Conservation (phyloP, 2,329 filamentous ascomycete genomes). For the Tothia fuscella region DNA sequence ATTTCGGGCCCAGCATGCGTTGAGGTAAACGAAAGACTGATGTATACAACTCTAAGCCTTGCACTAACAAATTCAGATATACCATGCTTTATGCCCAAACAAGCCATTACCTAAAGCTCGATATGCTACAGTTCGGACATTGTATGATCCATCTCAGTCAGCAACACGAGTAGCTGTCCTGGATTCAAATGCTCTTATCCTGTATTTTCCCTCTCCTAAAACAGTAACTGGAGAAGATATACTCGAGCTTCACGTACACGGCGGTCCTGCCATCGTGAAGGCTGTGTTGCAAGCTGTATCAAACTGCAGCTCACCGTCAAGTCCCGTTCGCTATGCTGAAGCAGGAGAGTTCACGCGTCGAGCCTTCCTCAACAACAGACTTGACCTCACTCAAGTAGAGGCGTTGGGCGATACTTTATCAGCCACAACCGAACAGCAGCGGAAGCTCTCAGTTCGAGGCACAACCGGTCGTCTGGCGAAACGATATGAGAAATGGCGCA, state of each 20-base stretch:
- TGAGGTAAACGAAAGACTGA: conserved; percentile 39
- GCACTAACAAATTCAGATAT: conserved; percentile 40
- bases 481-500: conserved; percentile 75
- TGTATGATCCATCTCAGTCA: conserved; percentile 46
- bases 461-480: conserved; percentile 56
- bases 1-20: conserved; percentile 69
- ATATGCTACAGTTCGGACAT: conserved; percentile 58
- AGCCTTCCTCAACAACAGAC: conserved; percentile 74
- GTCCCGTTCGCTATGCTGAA: conserved; percentile 68
- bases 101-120: conserved; percentile 45
- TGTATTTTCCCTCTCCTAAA: conserved; percentile 69
- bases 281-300: conserved; percentile 73
- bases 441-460: conserved; percentile 71
- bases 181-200: conserved; percentile 67
- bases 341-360: conserved; percentile 90
- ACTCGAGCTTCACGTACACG: conserved; percentile 89
- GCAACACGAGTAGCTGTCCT: conserved; percentile 38
- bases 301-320: conserved; percentile 25
- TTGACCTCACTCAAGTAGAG: conserved; percentile 76
- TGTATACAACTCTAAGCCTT: not conserved
- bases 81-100: conserved; percentile 48
- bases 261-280: conserved; percentile 76
- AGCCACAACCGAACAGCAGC: conserved; percentile 81
- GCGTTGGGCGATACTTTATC: conserved; percentile 48
- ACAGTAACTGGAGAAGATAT: conserved; percentile 90